phyloP scores from a whole-genome alignment of 768 basidiomycete genomes.

The Leccinellum rugosiceps region DNA sequence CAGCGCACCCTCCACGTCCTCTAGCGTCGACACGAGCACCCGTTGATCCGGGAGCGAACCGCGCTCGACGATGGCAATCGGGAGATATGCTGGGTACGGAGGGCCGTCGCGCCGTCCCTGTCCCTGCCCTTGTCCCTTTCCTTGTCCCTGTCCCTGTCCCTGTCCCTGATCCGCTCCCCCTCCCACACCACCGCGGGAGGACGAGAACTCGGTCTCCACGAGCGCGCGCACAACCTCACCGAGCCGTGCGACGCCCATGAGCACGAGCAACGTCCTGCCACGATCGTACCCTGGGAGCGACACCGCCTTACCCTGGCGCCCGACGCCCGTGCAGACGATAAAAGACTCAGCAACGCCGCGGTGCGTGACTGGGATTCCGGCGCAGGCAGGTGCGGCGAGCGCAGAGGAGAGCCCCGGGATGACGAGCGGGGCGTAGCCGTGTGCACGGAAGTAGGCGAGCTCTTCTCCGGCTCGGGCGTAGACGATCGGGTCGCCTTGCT shows the following conservation, averaged over 20 bases:
- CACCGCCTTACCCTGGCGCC: conserved; percentile 78
- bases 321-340: conserved; percentile 92
- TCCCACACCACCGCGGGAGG: too few species aligned
- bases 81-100: conserved; percentile 70
- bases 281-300: conserved; percentile 87
- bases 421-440: conserved; percentile 79
- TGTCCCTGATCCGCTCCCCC: too few species aligned
- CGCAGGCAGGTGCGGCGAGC: conserved; percentile 85
- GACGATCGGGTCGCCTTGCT: conserved; percentile 96
- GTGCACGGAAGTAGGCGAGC: conserved; percentile 83
- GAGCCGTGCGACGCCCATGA: conserved; percentile 95
- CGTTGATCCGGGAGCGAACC: conserved; percentile 95
- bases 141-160: too few species aligned
- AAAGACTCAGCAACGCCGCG: conserved; percentile 91
- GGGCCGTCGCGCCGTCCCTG: conserved; percentile 46
- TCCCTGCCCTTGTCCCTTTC: too few species aligned
- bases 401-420: conserved; percentile 90
- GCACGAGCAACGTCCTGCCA: conserved; percentile 71
- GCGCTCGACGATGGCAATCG: conserved; percentile 92
- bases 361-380: conserved; percentile 92
- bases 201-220: conserved; percentile 10
- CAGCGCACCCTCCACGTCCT: conserved; percentile 65
- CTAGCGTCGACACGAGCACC: conserved; percentile 73
- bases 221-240: conserved; percentile 67
- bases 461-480: conserved; percentile 96